phyloP scores from a whole-genome alignment of 495 filamentous ascomycete genomes.

The Annulohypoxylon bovei region DNA sequence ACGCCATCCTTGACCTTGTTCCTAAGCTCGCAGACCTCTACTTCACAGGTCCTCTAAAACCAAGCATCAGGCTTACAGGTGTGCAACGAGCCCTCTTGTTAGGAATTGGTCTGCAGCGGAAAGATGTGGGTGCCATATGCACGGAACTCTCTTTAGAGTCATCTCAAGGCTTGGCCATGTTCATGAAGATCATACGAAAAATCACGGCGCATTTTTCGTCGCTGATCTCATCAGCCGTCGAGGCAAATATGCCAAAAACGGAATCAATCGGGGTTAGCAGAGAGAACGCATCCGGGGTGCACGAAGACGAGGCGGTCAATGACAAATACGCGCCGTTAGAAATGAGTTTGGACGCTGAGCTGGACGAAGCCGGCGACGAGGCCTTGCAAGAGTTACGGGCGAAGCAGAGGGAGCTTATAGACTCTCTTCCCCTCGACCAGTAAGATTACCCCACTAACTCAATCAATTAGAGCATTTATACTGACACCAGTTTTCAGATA shows the following conservation, averaged over 20 bases:
- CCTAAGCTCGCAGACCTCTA: constrained; percentile 81
- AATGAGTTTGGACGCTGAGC: constrained; percentile 82
- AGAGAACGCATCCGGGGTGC: constrained; percentile 61
- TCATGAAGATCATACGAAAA: constrained; percentile 94
- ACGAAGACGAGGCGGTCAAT: constrained; percentile 71
- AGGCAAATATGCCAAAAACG: constrained; percentile 71
- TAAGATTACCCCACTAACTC: constrained; percentile 55
- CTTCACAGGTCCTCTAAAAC: constrained; percentile 78
- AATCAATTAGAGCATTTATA: not conserved
- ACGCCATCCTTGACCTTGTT: constrained; percentile 94
- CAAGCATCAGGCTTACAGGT: constrained; percentile 72
- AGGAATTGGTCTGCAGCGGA: constrained; percentile 88
- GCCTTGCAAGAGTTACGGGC: constrained; percentile 71
- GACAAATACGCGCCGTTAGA: constrained; percentile 73
- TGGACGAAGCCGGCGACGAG: constrained; percentile 83
- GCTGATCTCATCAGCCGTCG: constrained; percentile 78
- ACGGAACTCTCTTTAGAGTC: constrained; percentile 77
- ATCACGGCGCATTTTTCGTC: constrained; percentile 77
- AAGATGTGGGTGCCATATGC: constrained; percentile 82
- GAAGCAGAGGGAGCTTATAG: constrained; percentile 85
- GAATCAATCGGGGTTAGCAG: constrained; percentile 62
- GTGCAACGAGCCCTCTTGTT: constrained; percentile 88
- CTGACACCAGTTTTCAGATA: constrained; percentile 67
- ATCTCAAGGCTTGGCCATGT: constrained; percentile 91
- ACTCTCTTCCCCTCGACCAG: constrained; percentile 87